Evolutionary conservation across 768 basidiomycete species (phyloP), one percentile per base, ranked within the genome.

Genomic region (Arthromyces matolae): DNA sequence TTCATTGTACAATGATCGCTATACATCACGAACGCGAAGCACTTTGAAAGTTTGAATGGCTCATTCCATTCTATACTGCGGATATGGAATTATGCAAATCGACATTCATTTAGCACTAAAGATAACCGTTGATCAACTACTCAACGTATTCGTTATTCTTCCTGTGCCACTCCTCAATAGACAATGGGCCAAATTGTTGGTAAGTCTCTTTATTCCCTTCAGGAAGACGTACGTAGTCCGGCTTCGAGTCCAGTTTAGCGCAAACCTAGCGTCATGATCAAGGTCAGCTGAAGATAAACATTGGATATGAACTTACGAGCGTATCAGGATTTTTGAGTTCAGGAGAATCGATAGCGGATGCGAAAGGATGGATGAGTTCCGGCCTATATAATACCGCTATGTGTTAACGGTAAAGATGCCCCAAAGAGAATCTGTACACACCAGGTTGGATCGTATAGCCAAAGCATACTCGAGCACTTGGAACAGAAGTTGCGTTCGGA

Each of bases 401-500:
- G 1, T 1, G 22, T 19, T 45, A 24, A 5, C 18, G 8, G n/a
- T 18, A 7, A n/a, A 12, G 22, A n/a, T 10, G 18, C 16, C n/a
- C n/a, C n/a, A n/a, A n/a, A n/a, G n/a, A n/a, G 29, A 24, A 24
- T 5, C 10, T 9, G 19, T n/a, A 51, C 71, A 29, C 38, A 84
- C 83, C 81, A 83, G 1, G 53, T 50, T 39, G 68, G 57, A 44
- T 84, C 80, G 47, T 78, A 85, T 22, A 81, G 56, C 84, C 84
- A 86, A 8, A 85, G 64, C 84, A 85, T 84, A 34, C 73, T 61
- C 1, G 81, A 79, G 58, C 83, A 86, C 47, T 73, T 78, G 23
- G 70, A 71, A 56, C 84, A 85, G 57, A 86, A 86, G 52, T 75
- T 76, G 25, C 84, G 69, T 53, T 85, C 78, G 9, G 83, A 84